Evolutionary conservation across 495 filamentous ascomycete genomes (phyloP).

Genomic region (Evernia prunastri): DNA sequence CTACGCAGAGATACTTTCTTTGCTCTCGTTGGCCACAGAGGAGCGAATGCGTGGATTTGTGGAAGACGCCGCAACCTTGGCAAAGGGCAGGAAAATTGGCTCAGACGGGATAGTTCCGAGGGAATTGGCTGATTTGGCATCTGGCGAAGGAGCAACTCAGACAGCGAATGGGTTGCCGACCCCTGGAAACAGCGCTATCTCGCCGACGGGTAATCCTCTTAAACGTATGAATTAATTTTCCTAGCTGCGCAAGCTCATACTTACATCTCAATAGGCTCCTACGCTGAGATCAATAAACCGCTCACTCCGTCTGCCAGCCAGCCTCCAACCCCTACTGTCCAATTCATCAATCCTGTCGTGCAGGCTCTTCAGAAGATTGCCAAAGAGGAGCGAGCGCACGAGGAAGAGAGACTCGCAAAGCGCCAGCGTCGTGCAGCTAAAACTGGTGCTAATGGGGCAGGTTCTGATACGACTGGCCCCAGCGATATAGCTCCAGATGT

Average conservation of each 20-base stretch:
- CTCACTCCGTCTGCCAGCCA: conserved; percentile 22
- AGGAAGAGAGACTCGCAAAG: conserved; percentile 49
- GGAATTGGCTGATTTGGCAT: conserved; percentile 64
- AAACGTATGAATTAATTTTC: conserved; percentile 49
- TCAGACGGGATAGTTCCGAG: conserved; percentile 63
- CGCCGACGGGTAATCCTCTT: conserved; percentile 45
- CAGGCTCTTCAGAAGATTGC: conserved; percentile 34
- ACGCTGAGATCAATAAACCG: conserved; percentile 26
- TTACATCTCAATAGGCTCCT: conserved; percentile 34
- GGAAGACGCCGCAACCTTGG: conserved; percentile 60
- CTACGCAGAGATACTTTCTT: conserved; percentile 65
- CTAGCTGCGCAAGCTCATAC: conserved; percentile 9
- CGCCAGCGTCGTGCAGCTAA: conserved; percentile 43
- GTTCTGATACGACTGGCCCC: conserved; percentile 39
- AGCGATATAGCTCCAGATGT: conserved; percentile 40
- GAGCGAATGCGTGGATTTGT: conserved; percentile 62
- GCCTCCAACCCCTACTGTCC: conserved; percentile 22
- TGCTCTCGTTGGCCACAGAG: conserved; percentile 69
- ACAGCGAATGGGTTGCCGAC: conserved; percentile 26
- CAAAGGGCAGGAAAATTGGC: conserved; percentile 59
- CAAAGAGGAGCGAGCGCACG: conserved; percentile 34
- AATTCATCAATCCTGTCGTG: conserved; percentile 24
- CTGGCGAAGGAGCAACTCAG: conserved; percentile 33
- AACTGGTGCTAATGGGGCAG: conserved; percentile 27
- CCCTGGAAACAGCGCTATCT: conserved; percentile 38